Conservation (phyloP, 768 basidiomycete species). For the Pholiota molesta region DNA sequence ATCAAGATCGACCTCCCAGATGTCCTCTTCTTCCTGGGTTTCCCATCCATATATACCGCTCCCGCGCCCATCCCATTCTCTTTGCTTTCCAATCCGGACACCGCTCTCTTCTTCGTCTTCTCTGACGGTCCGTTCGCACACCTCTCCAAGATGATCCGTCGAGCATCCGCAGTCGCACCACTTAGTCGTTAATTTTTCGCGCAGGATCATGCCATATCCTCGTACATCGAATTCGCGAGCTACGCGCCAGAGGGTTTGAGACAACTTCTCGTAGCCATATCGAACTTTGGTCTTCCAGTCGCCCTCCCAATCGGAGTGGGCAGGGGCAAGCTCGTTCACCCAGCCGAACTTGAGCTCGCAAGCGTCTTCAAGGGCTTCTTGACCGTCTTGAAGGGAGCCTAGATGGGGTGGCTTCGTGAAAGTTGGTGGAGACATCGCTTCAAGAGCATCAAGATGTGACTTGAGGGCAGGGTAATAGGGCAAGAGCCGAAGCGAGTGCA, state of each 20-base stretch:
- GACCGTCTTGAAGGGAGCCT: conserved; percentile 58
- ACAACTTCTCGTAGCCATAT: conserved; percentile 64
- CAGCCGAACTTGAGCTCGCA: conserved; percentile 58
- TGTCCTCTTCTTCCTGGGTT: conserved; percentile 74
- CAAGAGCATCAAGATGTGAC: conserved; percentile 62
- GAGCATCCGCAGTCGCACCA: conserved; percentile 86
- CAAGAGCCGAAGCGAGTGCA: conserved; percentile 68
- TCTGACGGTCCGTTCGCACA: conserved; percentile 72
- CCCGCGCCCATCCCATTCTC: conserved; percentile 80
- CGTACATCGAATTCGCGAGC: conserved; percentile 73
- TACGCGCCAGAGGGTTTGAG: conserved; percentile 70
- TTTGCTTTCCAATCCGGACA: conserved; percentile 62
- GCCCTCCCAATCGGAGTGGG: conserved; percentile 48
- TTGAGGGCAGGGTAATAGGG: conserved; percentile 63
- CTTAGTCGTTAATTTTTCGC: conserved; percentile 73
- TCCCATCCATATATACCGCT: conserved; percentile 76
- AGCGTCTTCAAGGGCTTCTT: conserved; percentile 65
- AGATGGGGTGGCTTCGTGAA: conserved; percentile 73
- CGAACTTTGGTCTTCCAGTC: conserved; percentile 65
- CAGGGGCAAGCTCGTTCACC: conserved; percentile 35
- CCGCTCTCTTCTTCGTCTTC: conserved; percentile 68
- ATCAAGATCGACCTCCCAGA: conserved; percentile 74
- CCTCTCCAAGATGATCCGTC: conserved; percentile 76
- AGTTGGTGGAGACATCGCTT: conserved; percentile 54
- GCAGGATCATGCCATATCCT: conserved; percentile 68